Evolutionary conservation across 371 early-diverging fungal genomes (phyloP).

Genomic region (Mucor circinelloides): DNA sequence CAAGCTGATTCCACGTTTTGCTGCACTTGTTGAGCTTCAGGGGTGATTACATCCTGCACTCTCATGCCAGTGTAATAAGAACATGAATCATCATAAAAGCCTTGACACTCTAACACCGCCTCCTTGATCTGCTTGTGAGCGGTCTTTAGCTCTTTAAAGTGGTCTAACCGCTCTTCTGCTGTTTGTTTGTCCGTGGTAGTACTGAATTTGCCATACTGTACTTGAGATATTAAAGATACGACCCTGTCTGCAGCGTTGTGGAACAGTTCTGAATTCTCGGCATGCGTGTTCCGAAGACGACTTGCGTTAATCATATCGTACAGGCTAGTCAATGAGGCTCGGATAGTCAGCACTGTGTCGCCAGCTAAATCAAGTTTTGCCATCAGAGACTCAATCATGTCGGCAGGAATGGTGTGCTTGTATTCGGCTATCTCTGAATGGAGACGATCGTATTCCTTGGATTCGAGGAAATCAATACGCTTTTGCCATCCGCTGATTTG

Average conservation of each 20-base stretch:
- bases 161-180: slow-evolving; percentile 11
- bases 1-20: slow-evolving; percentile 27
- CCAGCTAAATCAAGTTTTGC: slow-evolving; percentile 34
- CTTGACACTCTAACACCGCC: slow-evolving; percentile 33
- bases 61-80: slow-evolving; percentile 38
- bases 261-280: slow-evolving; percentile 31
- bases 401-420: slow-evolving; percentile 14
- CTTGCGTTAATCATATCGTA: slow-evolving; percentile 48
- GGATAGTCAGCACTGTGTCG: slow-evolving; percentile 32
- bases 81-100: slow-evolving; percentile 46
- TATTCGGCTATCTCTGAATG: slow-evolving; percentile 15
- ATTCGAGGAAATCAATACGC: slow-evolving; percentile 34
- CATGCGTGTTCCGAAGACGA: slow-evolving; percentile 44
- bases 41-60: slow-evolving; percentile 28
- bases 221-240: not conserved
- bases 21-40: slow-evolving; percentile 23
- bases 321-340: slow-evolving; percentile 29
- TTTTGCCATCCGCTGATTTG: slow-evolving; percentile 45
- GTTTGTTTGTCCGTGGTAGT: slow-evolving; percentile 9
- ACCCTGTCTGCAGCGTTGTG: slow-evolving; percentile 13
- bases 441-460: slow-evolving; percentile 34
- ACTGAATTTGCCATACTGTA: slow-evolving; percentile 11
- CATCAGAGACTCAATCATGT: slow-evolving; percentile 22
- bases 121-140: slow-evolving; percentile 34
- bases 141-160: slow-evolving; percentile 23